Percentiles rank a stretch among this genome's conserved stretches.
These are phyloP conservation scores for Russula lepida DNA, from an alignment of 768 basidiomycete genomes.

Conservation along the genomic window DNA sequence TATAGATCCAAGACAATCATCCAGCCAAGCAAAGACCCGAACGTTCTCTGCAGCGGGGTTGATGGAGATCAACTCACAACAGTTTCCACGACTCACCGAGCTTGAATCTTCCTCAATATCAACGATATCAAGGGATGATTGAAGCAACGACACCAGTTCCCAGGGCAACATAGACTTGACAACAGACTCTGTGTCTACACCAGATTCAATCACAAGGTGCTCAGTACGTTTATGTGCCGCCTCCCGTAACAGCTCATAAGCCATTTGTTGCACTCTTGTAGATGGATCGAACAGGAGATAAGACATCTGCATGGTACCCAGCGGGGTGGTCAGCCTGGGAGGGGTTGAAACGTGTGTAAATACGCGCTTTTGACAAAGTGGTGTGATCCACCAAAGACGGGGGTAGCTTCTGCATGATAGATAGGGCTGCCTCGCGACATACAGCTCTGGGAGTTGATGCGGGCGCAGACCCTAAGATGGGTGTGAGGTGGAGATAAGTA, in stretches of 20 bases:
- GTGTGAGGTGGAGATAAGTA: background rate
- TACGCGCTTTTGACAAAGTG: slow-evolving; percentile 53
- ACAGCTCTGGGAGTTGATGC: slow-evolving; percentile 51
- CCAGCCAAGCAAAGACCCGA: slow-evolving; percentile 77
- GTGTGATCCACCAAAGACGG: slow-evolving; percentile 50
- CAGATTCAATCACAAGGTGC: slow-evolving; percentile 78
- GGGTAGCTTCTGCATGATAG: slow-evolving; percentile 61
- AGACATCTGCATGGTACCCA: slow-evolving; percentile 49
- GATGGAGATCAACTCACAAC: background rate
- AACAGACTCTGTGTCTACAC: slow-evolving; percentile 58
- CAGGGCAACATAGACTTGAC: slow-evolving; percentile 50
- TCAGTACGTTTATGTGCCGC: slow-evolving; percentile 74
- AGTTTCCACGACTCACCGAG: background rate
- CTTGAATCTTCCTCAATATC: slow-evolving; percentile 34
- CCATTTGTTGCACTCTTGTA: slow-evolving; percentile 63
- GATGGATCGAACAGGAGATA: slow-evolving; percentile 63
- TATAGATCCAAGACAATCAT: slow-evolving; percentile 86
- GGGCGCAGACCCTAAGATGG: slow-evolving; percentile 17
- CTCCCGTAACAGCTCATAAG: slow-evolving; percentile 60
- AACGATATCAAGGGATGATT: slow-evolving; percentile 35
- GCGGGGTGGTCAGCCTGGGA: background rate
- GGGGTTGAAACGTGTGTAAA: background rate
- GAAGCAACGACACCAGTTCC: slow-evolving; percentile 60
- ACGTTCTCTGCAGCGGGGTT: slow-evolving; percentile 32
- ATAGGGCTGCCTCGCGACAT: slow-evolving; percentile 60